These are phyloP conservation scores for Clitopilus hobsonii DNA, from an alignment of 768 basidiomycete genomes.

Conservation along the genomic window DNA sequence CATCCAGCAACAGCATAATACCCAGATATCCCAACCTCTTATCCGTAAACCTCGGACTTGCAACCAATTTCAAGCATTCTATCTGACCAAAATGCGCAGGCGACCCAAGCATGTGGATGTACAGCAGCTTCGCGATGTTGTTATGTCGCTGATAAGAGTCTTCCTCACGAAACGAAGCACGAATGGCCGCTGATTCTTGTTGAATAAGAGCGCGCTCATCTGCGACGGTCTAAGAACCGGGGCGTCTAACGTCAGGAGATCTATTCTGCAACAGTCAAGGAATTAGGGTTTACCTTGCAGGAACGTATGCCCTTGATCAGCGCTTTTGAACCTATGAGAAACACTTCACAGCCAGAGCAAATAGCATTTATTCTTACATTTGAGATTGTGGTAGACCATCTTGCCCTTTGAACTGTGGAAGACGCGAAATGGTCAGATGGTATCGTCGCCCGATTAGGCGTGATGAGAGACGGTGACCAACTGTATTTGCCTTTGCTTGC, in stretches of 20 bases:
- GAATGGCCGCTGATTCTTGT: slow-evolving; percentile 95
- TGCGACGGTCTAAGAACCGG: slow-evolving; percentile 75
- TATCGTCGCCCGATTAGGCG: slow-evolving; percentile 1
- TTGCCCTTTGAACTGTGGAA: background rate
- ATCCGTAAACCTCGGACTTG: slow-evolving; percentile 92
- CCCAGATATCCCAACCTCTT: slow-evolving; percentile 96
- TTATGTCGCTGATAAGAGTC: slow-evolving; percentile 94
- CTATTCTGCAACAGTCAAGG: slow-evolving; percentile 5
- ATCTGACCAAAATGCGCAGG: slow-evolving; percentile 99
- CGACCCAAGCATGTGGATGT: slow-evolving; percentile 98
- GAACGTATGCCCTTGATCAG: slow-evolving; percentile 97
- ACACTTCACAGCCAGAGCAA: slow-evolving; percentile 18
- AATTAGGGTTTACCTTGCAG: slow-evolving; percentile 69
- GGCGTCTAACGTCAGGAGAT: slow-evolving; percentile 11
- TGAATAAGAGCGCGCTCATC: slow-evolving; percentile 97
- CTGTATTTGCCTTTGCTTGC: slow-evolving; percentile 1
- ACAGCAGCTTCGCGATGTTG: slow-evolving; percentile 96
- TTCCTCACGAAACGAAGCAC: slow-evolving; percentile 95
- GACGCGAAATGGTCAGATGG: background rate
- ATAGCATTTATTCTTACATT: slow-evolving; percentile 44
- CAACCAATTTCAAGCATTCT: slow-evolving; percentile 92
- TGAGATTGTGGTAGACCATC: slow-evolving; percentile 86
- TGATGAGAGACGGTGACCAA: background rate
- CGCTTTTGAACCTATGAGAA: slow-evolving; percentile 38
- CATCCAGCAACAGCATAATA: slow-evolving; percentile 95